Evolutionary conservation across 1,139 yeast species (phyloP), one percentile per base, ranked within the genome.

Genomic region (Candida mesenterica): DNA sequence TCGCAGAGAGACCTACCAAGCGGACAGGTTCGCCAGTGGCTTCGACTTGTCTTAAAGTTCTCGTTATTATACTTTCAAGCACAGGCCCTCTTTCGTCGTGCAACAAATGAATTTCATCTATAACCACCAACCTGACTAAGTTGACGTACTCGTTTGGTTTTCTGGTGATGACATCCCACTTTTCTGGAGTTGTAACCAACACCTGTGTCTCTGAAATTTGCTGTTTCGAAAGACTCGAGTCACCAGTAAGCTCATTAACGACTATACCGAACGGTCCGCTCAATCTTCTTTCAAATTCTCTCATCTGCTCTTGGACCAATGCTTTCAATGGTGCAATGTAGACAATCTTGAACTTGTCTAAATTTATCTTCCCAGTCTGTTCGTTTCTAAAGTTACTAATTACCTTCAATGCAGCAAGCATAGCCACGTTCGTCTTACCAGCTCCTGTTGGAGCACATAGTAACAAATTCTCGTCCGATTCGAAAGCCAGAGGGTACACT

Each of bases 381-480:
- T 58, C 53, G 34, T 70, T 61, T 46, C 83, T 66, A 52, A 63
- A 75, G 34, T 82, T 75, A 0, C 76, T 67, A 18, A 89, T 59
- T 0, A 86, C 67, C 36, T 83, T 69, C 15, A 90, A 63, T 5
- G 87, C 74, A 0, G 96, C 68, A 38, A 92, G 62, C 78, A 92
- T 73, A 0, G 98, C 98, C 23, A 90, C 95, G 57, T 92, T 92
- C 10, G 98, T 92, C 57, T 92, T 92, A 65, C 98, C 98, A 3
- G 97, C 97, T 62, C 98, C 98, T 0, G 98, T 92, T 3, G 98
- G 98, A 0, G 98, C 97, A 72, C 97, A 90, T 47, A 92, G 66
- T 15, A 92, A 65, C 32, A 92, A 56, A 48, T 90, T 92, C 13
- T 75, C 75, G 50, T 86, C 94, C 1, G 75, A 61, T 7, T 72